These are phyloP conservation scores for Phytopythium chamaehyphon DNA, from an alignment of 352 stramenopile species.

Conservation along the genomic window DNA sequence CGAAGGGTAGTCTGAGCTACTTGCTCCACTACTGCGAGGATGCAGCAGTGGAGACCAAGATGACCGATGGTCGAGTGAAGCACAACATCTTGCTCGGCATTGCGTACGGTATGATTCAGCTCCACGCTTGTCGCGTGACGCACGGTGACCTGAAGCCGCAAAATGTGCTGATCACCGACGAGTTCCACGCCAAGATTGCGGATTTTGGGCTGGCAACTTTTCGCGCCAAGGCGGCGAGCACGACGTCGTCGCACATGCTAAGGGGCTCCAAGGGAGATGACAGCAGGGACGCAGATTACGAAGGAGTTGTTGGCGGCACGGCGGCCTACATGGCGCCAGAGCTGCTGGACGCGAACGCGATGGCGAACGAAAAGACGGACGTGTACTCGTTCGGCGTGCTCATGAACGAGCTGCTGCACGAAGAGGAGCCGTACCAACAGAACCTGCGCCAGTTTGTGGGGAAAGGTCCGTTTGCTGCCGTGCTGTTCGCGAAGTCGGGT, in stretches of 20 bases:
- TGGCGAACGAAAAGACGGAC: constrained; percentile 30
- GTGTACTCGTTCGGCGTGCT: constrained; percentile 39
- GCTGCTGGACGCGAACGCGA: constrained; percentile 16
- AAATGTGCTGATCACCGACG: constrained; percentile 61
- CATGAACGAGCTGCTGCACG: constrained; percentile 40
- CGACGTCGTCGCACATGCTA: constrained; percentile 28
- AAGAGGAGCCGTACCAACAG: constrained; percentile 37
- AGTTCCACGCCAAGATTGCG: constrained; percentile 77
- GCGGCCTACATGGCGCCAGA: constrained; percentile 54
- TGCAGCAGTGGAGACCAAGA: constrained; percentile 23
- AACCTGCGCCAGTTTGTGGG: constrained; percentile 27
- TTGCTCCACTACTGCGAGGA: constrained; percentile 32
- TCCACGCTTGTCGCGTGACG: constrained; percentile 36
- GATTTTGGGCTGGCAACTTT: constrained; percentile 60
- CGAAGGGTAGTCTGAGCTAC: constrained; percentile 24
- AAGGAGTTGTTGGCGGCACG: constrained; percentile 30
- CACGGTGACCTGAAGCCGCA: constrained; percentile 64
- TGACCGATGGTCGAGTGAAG: constrained; percentile 37
- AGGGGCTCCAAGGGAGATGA: constrained; percentile 5
- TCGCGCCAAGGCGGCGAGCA: constrained; percentile 19
- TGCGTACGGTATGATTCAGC: constrained; percentile 26
- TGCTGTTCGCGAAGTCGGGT: constrained; percentile 22
- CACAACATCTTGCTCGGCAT: constrained; percentile 28
- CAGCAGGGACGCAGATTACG: constrained; percentile 19
- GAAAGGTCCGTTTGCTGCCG: constrained; percentile 25